phyloP scores from a whole-genome alignment of 1,284 basidiomycete species.

The Apiotrichum mycotoxinovorans region DNA sequence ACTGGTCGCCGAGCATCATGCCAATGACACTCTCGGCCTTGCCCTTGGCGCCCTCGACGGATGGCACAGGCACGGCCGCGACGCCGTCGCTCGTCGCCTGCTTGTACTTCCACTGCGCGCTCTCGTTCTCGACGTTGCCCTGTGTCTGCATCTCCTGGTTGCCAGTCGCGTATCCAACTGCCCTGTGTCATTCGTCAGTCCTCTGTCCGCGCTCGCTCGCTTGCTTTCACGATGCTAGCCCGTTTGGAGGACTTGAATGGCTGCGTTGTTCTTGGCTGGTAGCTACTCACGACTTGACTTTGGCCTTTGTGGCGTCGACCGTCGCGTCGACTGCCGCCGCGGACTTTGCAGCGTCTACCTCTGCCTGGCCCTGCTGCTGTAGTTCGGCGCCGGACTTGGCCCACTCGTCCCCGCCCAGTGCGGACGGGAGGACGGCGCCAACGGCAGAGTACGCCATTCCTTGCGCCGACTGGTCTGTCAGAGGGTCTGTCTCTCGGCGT shows the following conservation, averaged over 20 bases:
- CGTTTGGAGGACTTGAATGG: too few species aligned
- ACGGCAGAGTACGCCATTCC: constrained; percentile 26
- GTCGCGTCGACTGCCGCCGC: constrained; percentile 36
- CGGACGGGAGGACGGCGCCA: constrained; percentile 32
- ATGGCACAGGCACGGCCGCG: constrained; percentile 25
- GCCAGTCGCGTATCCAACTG: constrained; percentile 44
- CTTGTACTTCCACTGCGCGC: constrained; percentile 43
- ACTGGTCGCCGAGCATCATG: constrained; percentile 43
- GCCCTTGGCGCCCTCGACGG: constrained; percentile 37
- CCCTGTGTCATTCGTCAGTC: constrained; percentile 21
- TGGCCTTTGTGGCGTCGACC: constrained; percentile 36
- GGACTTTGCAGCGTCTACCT: constrained; percentile 42
- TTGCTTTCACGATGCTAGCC: too few species aligned
- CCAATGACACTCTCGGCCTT: constrained; percentile 44
- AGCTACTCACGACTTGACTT: constrained; percentile 46
- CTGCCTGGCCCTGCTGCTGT: constrained; percentile 29
- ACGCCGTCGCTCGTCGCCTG: constrained; percentile 28
- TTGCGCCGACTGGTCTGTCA: constrained; percentile 8
- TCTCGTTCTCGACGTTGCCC: constrained; percentile 46
- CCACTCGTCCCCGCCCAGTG: constrained; percentile 29
- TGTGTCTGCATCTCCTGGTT: constrained; percentile 39
- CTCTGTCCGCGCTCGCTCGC: too few species aligned
- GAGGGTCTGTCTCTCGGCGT: too few species aligned
- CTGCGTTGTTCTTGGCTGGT: too few species aligned
- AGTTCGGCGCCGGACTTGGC: constrained; percentile 33